Evolutionary conservation across 345 rosid species (phyloP).

Genomic region (thale cress (Arabidopsis thaliana)): TAIR10.1 NC_003076.8:1074501-1075000

Average conservation of each 20-base stretch:
- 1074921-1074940: slow-evolving; percentile 12
- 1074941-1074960: slow-evolving; percentile 40
- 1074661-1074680: slow-evolving; percentile 34
- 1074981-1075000: slow-evolving; percentile 17
- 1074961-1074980: slow-evolving; percentile 51
- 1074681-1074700: slow-evolving; percentile 39
- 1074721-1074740: slow-evolving; percentile 42
- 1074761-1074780: slow-evolving; percentile 45
- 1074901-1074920: slow-evolving; percentile 42
- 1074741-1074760: slow-evolving; percentile 35
- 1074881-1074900: slow-evolving; percentile 44
- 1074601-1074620: slow-evolving; percentile 31
- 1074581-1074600: slow-evolving; percentile 38
- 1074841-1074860: slow-evolving; percentile 20
- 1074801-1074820: slow-evolving; percentile 44
- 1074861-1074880: slow-evolving; percentile 44
- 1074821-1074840: slow-evolving; percentile 35
- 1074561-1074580: slow-evolving; percentile 33
- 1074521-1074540: slow-evolving; percentile 40
- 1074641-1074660: slow-evolving; percentile 38
- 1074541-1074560: slow-evolving; percentile 29
- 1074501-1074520: slow-evolving; percentile 21
- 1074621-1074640: slow-evolving; percentile 40
- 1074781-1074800: slow-evolving; percentile 53
- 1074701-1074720: slow-evolving; percentile 47